These are phyloP conservation scores for Fragaria nilgerrensis DNA, from an alignment of 306 rosid species.

Conservation along the genomic window DNA sequence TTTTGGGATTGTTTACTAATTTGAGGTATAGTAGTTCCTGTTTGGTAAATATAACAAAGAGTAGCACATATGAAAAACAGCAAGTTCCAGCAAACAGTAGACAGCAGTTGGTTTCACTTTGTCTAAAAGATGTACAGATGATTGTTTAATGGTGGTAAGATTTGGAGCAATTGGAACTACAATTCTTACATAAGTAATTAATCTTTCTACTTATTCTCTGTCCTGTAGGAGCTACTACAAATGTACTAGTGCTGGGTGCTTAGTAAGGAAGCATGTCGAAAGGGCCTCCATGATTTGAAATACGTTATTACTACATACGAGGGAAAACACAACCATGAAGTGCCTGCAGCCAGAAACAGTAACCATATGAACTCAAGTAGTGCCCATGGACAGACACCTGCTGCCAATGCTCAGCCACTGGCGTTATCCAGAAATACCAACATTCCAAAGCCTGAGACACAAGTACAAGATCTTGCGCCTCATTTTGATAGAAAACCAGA, in stretches of 20 bases:
- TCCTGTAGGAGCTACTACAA: conserved; percentile 87
- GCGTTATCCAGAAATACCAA: conserved; percentile 35
- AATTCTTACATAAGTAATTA: neutral
- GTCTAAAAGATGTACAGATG: neutral
- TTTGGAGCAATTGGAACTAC: neutral
- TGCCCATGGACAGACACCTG: conserved; percentile 27
- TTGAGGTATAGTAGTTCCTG: neutral
- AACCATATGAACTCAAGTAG: conserved; percentile 46
- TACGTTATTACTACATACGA: conserved; percentile 74
- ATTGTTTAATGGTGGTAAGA: neutral
- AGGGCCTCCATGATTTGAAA: conserved; percentile 83
- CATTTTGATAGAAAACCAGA: conserved; percentile 68
- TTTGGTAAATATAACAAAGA: neutral
- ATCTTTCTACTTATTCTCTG: conserved; percentile 14
- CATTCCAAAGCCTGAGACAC: conserved; percentile 42
- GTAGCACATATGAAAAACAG: neutral
- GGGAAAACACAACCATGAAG: conserved; percentile 86
- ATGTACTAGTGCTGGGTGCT: conserved; percentile 86
- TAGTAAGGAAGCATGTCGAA: conserved; percentile 87
- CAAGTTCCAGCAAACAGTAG: neutral
- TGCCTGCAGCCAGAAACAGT: conserved; percentile 72
- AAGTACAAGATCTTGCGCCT: conserved; percentile 40
- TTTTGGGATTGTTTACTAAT: neutral
- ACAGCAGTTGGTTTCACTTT: neutral
- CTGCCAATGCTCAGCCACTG: conserved; percentile 45